Evolutionary conservation across 768 basidiomycete species (phyloP).

Genomic region (Omphalotus guepiniiformis): DNA sequence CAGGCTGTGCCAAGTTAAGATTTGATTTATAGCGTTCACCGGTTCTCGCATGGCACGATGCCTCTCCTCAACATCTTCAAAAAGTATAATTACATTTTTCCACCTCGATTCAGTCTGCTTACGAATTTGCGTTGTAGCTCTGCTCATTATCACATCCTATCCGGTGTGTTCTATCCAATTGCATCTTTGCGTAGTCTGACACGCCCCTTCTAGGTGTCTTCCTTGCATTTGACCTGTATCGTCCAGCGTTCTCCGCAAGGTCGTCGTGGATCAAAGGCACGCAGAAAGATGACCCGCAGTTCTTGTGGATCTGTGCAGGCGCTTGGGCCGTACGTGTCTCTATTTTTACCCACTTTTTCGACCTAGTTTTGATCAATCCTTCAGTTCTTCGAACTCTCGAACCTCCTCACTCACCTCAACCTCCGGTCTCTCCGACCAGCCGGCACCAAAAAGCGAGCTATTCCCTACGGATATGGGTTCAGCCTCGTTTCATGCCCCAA

Average conservation of each 20-base stretch:
- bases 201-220: constrained; percentile 48
- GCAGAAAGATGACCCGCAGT: constrained; percentile 56
- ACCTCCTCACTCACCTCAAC: constrained; percentile 77
- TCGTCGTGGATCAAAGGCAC: constrained; percentile 63
- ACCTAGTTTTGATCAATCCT: not conserved
- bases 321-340: constrained; percentile 82
- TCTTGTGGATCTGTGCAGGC: constrained; percentile 61
- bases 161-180: constrained; percentile 34
- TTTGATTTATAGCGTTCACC: constrained; percentile 62
- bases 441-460: constrained; percentile 73
- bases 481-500: constrained; percentile 84
- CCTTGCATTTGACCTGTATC: constrained; percentile 77
- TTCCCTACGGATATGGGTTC: constrained; percentile 94
- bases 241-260: constrained; percentile 67
- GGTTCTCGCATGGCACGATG: constrained; percentile 95
- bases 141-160: constrained; percentile 81
- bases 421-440: constrained; percentile 80
- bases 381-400: constrained; percentile 83
- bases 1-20: not conserved
- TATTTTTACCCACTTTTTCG: constrained; percentile 1
- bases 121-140: constrained; percentile 48
- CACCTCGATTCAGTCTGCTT: not conserved
- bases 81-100: constrained; percentile 55
- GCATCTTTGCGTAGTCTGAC: not conserved
- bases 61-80: constrained; percentile 81